A percentile compares a stretch with the other conserved stretches of the same genome.
Conservation (phyloP, 139 green algal species). For the Picochlorum sp. region DNA sequence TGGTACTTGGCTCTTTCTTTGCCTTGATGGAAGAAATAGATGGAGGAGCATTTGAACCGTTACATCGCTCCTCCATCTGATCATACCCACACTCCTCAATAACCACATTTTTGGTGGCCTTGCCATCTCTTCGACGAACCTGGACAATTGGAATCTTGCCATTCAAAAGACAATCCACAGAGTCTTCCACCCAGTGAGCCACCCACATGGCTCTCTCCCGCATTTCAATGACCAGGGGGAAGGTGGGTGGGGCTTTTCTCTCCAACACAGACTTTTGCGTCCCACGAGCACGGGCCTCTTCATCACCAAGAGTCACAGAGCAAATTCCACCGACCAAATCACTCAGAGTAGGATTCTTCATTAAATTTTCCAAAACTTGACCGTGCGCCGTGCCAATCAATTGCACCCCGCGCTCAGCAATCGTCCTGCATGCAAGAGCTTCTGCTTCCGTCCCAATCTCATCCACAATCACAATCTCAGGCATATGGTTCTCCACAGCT, state of each 20-base stretch:
- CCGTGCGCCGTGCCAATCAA: conserved; percentile 94
- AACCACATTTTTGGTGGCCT: conserved; percentile 19
- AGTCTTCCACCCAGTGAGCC: conserved; percentile 71
- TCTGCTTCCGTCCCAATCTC: conserved; percentile 95
- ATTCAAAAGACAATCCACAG: conserved; percentile 72
- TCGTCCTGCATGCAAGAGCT: conserved; percentile 91
- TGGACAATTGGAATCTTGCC: conserved; percentile 67
- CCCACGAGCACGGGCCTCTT: conserved; percentile 72
- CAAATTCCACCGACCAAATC: conserved; percentile 71
- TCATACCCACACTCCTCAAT: conserved; percentile 36
- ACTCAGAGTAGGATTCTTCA: conserved; percentile 87
- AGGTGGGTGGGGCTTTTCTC: conserved; percentile 79
- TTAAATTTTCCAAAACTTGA: conserved; percentile 92
- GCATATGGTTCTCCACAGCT: conserved; percentile 91
- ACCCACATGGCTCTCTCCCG: conserved; percentile 78
- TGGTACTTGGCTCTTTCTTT: background rate
- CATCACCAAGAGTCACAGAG: conserved; percentile 71
- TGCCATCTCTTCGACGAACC: conserved; percentile 36
- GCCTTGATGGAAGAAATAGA: too few relatives aligned
- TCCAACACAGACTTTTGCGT: conserved; percentile 96
- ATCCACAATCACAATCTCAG: conserved; percentile 29
- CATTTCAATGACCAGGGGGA: conserved; percentile 96
- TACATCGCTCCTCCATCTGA: conserved; percentile 3
- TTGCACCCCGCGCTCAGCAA: conserved; percentile 89
- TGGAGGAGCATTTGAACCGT: background rate